These are phyloP conservation scores for Aspergillus nanangensis DNA, from an alignment of 495 filamentous ascomycete genomes.

Conservation along the genomic window DNA sequence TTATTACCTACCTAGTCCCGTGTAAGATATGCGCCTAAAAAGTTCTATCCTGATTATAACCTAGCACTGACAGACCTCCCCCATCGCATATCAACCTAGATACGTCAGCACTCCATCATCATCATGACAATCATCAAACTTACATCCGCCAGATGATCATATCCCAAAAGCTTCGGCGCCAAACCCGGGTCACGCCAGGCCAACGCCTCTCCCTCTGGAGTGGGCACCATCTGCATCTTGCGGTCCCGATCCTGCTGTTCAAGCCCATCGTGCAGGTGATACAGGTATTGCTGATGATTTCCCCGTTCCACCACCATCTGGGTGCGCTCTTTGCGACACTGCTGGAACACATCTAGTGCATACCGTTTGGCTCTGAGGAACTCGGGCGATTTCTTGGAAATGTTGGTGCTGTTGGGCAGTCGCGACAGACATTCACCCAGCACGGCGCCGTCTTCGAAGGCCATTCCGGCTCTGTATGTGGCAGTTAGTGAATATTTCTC, in stretches of 20 bases:
- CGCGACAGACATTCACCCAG: slow-evolving; percentile 44
- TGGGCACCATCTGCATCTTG: slow-evolving; percentile 40
- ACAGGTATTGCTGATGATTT: slow-evolving; percentile 44
- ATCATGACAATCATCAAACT: slow-evolving; percentile 3
- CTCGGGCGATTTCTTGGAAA: slow-evolving; percentile 20
- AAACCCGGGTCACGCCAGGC: slow-evolving; percentile 43
- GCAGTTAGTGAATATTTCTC: neutral
- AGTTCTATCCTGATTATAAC: neutral
- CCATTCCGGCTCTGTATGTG: slow-evolving; percentile 37
- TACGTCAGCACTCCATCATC: neutral
- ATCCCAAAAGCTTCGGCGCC: slow-evolving; percentile 38
- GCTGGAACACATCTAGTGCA: slow-evolving; percentile 40
- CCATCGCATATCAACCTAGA: neutral
- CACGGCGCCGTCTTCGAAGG: slow-evolving; percentile 48
- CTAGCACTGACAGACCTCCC: neutral
- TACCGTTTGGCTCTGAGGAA: slow-evolving; percentile 26
- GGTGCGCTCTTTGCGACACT: slow-evolving; percentile 41
- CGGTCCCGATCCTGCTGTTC: slow-evolving; percentile 45
- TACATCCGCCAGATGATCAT: slow-evolving; percentile 39
- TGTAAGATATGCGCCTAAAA: no score
- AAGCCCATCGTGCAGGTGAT: slow-evolving; percentile 46
- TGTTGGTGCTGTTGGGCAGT: slow-evolving; percentile 20
- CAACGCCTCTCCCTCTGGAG: slow-evolving; percentile 39
- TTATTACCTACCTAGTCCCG: no score
- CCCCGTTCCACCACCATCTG: slow-evolving; percentile 41